Base-by-base conservation (phyloP, 2,329 filamentous ascomycete species). In the Penicillium sp. region DNA sequence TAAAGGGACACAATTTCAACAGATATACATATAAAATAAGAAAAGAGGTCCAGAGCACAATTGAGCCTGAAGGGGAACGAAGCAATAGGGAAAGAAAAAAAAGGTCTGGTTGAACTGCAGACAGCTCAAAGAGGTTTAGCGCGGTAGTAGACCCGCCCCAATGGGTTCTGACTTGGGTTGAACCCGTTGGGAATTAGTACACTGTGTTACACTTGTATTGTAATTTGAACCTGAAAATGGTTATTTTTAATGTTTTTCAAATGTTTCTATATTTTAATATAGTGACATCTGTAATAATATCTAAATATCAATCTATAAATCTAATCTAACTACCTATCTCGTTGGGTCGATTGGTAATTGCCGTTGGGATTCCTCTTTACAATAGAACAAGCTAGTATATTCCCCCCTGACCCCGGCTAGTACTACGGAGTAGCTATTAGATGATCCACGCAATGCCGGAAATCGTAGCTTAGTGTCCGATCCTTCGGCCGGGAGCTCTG, bases 81-180 rank as follows among this genome's bases (percentile, higher is more conserved):
- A 50, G 53, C 47, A 54, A 57, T 49, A 47, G 23, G 42, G 52
- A 57, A 41, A 51, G 43, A 36, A 59, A 60, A 57, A 62, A 64
- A 60, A 63, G 60, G 59, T 67, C 50, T 67, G 50, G 70, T 72
- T 72, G 70, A 71, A 71, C 66, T 60, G 63, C 62, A 67, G 60
- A 41, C 59, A 64, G 55, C 70, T 68, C 49, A 61, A 76, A 69
- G 21, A 15, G 72, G 74, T 61, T 67, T 75, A 73, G 73, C 66
- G 68, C 39, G 12, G 12, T 12, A 31, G 6, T 3, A 23, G 60
- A 56, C 61, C 68, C 62, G 62, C 66, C 68, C 67, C 67, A 66
- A 64, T 62, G 54, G 52, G 51, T 56, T 53, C 31, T 49, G 57
- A 61, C 57, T 55, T 55, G 55, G 52, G 56, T 58, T 56, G 57